Percentiles rank a stretch among this genome's conserved stretches.
Evolutionary conservation across 78 protist species (phyloP).

Genomic region (Guillardia theta): DNA sequence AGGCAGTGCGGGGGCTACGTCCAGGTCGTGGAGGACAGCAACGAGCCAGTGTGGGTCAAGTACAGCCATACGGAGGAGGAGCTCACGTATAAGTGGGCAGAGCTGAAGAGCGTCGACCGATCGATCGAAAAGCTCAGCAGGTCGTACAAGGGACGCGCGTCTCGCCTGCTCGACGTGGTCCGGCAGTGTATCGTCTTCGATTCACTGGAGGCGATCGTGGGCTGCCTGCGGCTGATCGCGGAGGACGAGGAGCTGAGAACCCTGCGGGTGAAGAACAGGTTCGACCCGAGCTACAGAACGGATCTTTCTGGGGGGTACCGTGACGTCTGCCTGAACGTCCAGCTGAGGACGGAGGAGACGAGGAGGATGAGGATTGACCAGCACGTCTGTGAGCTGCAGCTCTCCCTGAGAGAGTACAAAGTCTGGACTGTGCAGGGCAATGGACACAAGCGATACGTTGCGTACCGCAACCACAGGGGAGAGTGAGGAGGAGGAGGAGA

Average conservation of each 20-base stretch:
- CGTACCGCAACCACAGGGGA: not conserved
- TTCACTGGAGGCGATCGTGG: not conserved
- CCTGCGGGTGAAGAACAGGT: not conserved
- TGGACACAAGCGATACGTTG: not conserved
- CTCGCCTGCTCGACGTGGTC: not conserved
- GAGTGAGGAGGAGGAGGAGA: too few species aligned
- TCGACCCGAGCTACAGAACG: not conserved
- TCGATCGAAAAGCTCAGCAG: not conserved
- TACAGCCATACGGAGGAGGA: too few species aligned
- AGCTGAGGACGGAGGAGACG: not conserved
- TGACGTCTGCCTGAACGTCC: not conserved
- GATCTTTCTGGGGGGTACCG: not conserved
- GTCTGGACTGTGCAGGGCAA: too few species aligned
- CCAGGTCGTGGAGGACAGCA: not conserved
- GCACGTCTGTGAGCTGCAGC: constrained; percentile 29
- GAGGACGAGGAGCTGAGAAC: not conserved
- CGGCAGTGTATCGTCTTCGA: not conserved
- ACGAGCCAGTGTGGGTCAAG: too few species aligned
- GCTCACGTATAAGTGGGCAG: not conserved
- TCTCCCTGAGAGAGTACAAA: too few species aligned
- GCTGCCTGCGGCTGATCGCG: not conserved
- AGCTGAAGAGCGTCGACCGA: not conserved
- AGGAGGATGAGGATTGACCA: not conserved
- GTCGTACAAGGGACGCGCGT: not conserved
- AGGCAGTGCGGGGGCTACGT: not conserved